Conservation (phyloP, 1,284 basidiomycete genomes). For the Xerocomus nothofagi region DNA sequence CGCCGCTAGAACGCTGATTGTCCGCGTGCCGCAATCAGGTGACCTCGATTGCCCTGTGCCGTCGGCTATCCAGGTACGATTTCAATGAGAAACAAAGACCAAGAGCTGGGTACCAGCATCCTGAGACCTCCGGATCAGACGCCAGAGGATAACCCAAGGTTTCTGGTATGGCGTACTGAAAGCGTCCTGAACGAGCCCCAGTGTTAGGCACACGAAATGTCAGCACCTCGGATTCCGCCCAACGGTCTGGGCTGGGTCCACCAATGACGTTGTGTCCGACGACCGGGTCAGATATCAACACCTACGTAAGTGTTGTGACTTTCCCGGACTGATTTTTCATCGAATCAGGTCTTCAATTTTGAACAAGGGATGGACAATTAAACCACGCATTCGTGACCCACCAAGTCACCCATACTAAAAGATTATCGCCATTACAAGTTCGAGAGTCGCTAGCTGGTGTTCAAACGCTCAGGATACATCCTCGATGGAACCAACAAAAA, state of each 20-base stretch:
- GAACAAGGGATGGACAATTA: neutral
- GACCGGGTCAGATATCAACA: neutral
- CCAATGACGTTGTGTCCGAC: neutral
- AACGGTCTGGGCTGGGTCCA: too few species aligned
- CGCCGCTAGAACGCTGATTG: constrained; percentile 5
- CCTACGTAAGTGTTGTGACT: constrained; percentile 15
- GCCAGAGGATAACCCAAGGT: neutral
- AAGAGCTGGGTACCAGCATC: constrained; percentile 2
- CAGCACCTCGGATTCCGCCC: neutral
- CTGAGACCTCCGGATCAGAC: constrained; percentile 8
- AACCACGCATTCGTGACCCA: neutral
- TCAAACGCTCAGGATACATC: neutral
- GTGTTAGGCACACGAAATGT: neutral
- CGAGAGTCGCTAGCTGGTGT: neutral
- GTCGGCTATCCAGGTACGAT: constrained; percentile 20
- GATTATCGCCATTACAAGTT: neutral
- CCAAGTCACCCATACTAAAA: neutral
- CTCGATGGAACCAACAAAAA: constrained; percentile 1
- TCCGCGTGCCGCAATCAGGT: constrained; percentile 8
- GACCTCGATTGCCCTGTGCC: constrained; percentile 19
- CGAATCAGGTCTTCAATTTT: neutral
- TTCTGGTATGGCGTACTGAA: neutral
- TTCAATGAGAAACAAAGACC: constrained; percentile 6
- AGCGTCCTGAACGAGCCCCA: neutral
- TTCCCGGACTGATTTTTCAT: constrained; percentile 11